Base-by-base conservation (phyloP, 495 filamentous ascomycete species). In the Xylaria intraflava region DNA sequence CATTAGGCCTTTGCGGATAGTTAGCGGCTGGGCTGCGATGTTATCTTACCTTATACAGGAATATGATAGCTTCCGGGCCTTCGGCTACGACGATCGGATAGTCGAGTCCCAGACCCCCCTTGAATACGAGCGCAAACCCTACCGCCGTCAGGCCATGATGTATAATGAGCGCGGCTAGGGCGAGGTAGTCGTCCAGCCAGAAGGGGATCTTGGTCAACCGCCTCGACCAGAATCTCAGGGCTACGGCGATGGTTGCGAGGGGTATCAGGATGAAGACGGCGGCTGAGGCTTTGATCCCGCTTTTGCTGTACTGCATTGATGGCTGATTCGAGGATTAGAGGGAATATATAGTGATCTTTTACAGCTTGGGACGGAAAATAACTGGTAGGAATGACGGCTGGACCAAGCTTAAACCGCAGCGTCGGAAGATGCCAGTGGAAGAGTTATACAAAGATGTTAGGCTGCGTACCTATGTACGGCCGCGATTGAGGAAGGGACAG, bases 211-310 rank as follows among this genome's bases (percentile, higher is more conserved):
- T 55, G 51, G 51, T 33, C 29, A 7, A n/a, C 29, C 11, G 22
- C 7, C 12, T 43, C 33, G 16, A 45, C 40, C 43, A 26, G 29
- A 16, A 35, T 17, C 29, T 27, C 51, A n/a, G 30, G 42, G 16
- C 33, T 33, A 12, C 48, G 46, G 24, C 17, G 46, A 23, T 30
- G 19, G 19, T 9, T 11, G 14, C 20, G 41, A 16, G 46, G 46
- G 24, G 27, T 31, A 11, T 11, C 6, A 57, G 63, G 5, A 31
- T 65, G 2, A 31, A 31, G n/a, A n/a, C n/a, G n/a, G n/a, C n/a
- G n/a, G n/a, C n/a, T n/a, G n/a, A n/a, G n/a, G n/a, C n/a, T n/a
- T n/a, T n/a, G n/a, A n/a, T n/a, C n/a, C n/a, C n/a, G n/a, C n/a
- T n/a, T n/a, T n/a, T n/a, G n/a, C n/a, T n/a, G n/a, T n/a, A n/a